phyloP scores from a whole-genome alignment of 163 green algal species.

The Scenedesmus sp. region DNA sequence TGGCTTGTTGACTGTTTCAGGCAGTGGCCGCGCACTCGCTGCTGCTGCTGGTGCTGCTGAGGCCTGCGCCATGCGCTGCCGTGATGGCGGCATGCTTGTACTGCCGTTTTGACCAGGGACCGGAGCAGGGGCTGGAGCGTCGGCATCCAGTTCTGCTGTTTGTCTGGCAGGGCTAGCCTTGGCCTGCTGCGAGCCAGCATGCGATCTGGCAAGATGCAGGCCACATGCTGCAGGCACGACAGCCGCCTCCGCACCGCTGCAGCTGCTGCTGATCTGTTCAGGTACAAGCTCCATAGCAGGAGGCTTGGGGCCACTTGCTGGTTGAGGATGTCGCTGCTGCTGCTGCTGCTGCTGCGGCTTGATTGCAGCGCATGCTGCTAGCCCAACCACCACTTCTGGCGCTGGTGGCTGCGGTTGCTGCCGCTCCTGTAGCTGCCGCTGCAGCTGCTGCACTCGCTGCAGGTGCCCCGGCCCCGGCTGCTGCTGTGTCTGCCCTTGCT shows the following conservation, averaged over 20 bases:
- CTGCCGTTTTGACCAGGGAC: neutral
- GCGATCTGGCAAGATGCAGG: neutral
- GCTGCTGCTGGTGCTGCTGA: neutral
- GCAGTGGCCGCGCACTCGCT: neutral
- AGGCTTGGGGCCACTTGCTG: neutral
- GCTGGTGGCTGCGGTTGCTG: conserved; percentile 1
- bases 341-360: neutral
- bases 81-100: neutral
- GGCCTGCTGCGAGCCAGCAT: neutral
- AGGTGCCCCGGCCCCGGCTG: neutral
- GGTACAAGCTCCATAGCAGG: neutral
- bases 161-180: neutral
- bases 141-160: neutral
- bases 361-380: neutral
- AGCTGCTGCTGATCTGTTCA: neutral
- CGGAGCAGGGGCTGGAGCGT: neutral
- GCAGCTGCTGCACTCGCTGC: conserved; percentile 1
- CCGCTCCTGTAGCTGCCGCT: neutral
- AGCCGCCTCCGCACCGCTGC: neutral
- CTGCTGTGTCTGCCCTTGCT: neutral
- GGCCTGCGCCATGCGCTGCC: neutral
- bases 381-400: neutral
- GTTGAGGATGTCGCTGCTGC: neutral
- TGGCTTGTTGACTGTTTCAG: neutral
- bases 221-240: neutral